Base-by-base conservation (phyloP, 2,329 filamentous ascomycete species). In the Aureobasidium pullulans region DNA sequence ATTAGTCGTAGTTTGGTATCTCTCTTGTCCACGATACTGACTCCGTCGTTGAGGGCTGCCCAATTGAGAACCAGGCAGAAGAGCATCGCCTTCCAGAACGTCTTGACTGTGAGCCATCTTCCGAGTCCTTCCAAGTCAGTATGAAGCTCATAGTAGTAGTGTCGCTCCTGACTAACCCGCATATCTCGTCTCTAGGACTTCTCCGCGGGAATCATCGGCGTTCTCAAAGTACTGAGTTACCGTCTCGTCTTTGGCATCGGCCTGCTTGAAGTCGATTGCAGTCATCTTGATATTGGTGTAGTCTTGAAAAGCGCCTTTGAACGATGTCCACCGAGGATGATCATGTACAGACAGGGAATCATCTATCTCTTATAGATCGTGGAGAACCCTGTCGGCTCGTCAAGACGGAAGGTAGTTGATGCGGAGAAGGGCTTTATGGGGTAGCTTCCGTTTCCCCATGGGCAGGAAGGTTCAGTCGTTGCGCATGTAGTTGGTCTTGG, bases 41-140 rank as follows among this genome's bases (percentile, higher is more conserved):
- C 46, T 19, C 62, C 62, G 31, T 63, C 62, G n/a, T 63, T 63
- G 28, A 63, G 50, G 11, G 62, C 62, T n/a, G 62, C 62, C 62
- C 62, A 63, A 19, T 63, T 63, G 10, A 63, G 52, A 10, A 63
- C 60, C 59, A 63, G 57, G 31, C 62, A 63, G 47, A 63, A 63
- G 1, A 63, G 52, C 57, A 63, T 60, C 28, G 58, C 62, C 53
- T 63, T 63, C 62, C 62, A 63, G 34, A 63, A 63, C 32, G 61
- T 54, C 42, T 56, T 57, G 32, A 61, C 62, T 15, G 62, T 61
- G 23, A 62, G 40, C 62, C 62, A 63, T 57, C 62, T 49, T 40
- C 62, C 62, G 11, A 63, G 43, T 4, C 60, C 60, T 62, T 37
- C 7, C 15, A 13, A n/a, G 57, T 62, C 4, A 62, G 60, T n/a